Conservation (phyloP, 2,329 filamentous ascomycete genomes). For the Fusarium annulatum region DNA sequence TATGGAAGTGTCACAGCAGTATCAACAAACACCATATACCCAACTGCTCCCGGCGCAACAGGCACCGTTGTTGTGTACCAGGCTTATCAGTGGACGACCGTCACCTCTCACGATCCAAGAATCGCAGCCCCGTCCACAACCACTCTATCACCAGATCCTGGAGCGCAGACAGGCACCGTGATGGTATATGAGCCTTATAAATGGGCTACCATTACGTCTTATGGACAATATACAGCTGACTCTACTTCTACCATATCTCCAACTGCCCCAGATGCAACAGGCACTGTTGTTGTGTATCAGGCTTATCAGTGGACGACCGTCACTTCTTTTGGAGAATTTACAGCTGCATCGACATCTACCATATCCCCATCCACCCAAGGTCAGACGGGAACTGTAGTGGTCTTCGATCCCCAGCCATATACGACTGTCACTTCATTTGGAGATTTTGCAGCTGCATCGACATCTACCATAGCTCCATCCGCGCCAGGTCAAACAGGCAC, state of each 20-base stretch:
- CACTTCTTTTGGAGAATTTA: not conserved
- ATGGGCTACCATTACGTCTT: not conserved
- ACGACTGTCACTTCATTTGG: too few relatives aligned
- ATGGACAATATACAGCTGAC: not conserved
- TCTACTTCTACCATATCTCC: not conserved
- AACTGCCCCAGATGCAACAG: not conserved
- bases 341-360: not conserved
- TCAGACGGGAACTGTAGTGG: not conserved
- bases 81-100: fast-evolving
- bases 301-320: not conserved
- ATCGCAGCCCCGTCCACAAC: not conserved
- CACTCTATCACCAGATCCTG: not conserved
- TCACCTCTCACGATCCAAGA: not conserved
- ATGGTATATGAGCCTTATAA: not conserved
- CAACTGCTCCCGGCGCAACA: not conserved
- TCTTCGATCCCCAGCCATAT: too few relatives aligned
- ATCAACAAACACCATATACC: fast-evolving
- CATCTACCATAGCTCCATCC: too few relatives aligned
- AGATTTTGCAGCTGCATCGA: too few relatives aligned
- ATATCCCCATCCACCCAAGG: not conserved
- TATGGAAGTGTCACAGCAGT: not conserved
- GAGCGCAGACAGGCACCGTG: not conserved
- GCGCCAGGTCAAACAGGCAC: too few relatives aligned
- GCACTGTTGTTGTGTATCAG: not conserved
- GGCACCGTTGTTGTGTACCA: not conserved